Conservation (phyloP, 352 stramenopile genomes). For the Phytophthora palmivora region DNA sequence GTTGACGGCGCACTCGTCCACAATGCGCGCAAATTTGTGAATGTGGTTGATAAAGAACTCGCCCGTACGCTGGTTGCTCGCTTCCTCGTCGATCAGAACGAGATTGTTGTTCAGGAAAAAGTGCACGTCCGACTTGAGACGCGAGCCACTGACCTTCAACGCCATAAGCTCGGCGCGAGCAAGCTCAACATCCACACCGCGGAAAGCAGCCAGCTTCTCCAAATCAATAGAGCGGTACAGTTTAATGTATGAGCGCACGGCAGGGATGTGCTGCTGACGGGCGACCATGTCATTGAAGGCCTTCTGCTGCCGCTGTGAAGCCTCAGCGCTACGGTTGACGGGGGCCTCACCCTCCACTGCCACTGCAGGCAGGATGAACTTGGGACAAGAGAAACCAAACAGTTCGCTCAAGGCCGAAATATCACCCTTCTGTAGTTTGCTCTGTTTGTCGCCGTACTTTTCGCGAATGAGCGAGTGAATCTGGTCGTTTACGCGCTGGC, state of each 20-base stretch:
- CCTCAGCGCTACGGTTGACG: slow-evolving; percentile 68
- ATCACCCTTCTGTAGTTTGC: slow-evolving; percentile 85
- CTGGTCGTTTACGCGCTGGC: slow-evolving; percentile 86
- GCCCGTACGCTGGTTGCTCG: slow-evolving; percentile 86
- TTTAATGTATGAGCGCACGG: slow-evolving; percentile 96
- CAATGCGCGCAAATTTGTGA: slow-evolving; percentile 86
- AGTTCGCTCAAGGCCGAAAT: slow-evolving; percentile 86
- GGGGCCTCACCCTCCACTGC: slow-evolving; percentile 57
- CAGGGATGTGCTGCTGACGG: slow-evolving; percentile 87
- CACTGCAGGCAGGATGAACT: slow-evolving; percentile 94
- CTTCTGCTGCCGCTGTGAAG: slow-evolving; percentile 78
- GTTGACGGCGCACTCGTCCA: slow-evolving; percentile 78
- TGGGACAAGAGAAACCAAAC: slow-evolving; percentile 94
- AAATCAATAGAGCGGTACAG: slow-evolving; percentile 97
- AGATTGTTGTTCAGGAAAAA: slow-evolving; percentile 83
- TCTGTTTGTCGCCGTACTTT: slow-evolving; percentile 94
- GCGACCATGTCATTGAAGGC: slow-evolving; percentile 93
- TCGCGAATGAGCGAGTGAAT: slow-evolving; percentile 92
- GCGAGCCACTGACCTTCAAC: slow-evolving; percentile 72
- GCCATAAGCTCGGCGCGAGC: slow-evolving; percentile 83
- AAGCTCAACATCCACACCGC: slow-evolving; percentile 73
- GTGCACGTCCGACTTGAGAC: slow-evolving; percentile 82
- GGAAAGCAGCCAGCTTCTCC: slow-evolving; percentile 94
- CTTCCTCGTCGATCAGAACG: slow-evolving; percentile 86
- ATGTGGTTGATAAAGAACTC: slow-evolving; percentile 93